Evolutionary conservation across 768 basidiomycete species (phyloP).

Genomic region (Sarcodon aspratus): DNA sequence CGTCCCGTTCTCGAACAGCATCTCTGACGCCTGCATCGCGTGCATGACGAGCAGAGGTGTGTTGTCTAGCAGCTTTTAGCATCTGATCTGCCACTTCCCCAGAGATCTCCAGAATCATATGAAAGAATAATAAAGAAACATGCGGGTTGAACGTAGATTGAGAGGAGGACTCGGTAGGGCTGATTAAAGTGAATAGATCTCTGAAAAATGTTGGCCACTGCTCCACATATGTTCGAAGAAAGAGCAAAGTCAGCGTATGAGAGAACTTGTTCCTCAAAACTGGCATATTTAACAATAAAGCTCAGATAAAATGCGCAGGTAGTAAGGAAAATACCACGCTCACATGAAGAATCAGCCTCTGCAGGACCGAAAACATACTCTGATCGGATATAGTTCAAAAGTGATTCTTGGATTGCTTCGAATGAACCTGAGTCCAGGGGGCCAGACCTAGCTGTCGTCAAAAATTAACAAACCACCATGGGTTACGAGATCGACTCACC

Average conservation of each 20-base stretch:
- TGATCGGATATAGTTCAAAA: slow-evolving; percentile 74
- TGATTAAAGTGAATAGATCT: slow-evolving; percentile 66
- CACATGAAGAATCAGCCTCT: slow-evolving; percentile 73
- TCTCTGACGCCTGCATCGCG: slow-evolving; percentile 84
- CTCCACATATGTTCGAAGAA: slow-evolving; percentile 76
- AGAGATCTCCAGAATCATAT: slow-evolving; percentile 87
- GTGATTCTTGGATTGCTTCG: slow-evolving; percentile 59
- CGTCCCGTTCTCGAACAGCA: slow-evolving; percentile 84
- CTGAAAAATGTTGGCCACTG: slow-evolving; percentile 83
- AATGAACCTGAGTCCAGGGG: slow-evolving; percentile 62
- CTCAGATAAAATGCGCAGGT: slow-evolving; percentile 5
- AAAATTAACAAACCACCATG: not conserved
- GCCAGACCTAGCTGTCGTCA: slow-evolving; percentile 34
- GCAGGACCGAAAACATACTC: slow-evolving; percentile 84
- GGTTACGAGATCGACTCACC: slow-evolving; percentile 35
- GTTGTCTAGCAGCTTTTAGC: slow-evolving; percentile 78
- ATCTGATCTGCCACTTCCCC: slow-evolving; percentile 96
- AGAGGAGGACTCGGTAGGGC: slow-evolving; percentile 41
- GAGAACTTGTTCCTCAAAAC: slow-evolving; percentile 94
- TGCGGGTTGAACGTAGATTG: slow-evolving; percentile 67
- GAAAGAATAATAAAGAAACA: slow-evolving; percentile 82
- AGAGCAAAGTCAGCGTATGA: slow-evolving; percentile 81
- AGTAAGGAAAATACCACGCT: slow-evolving; percentile 22
- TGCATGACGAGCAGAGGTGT: slow-evolving; percentile 54
- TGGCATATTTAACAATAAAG: slow-evolving; percentile 18